Percentiles rank a stretch among this genome's conserved stretches.
These are phyloP conservation scores for Geotrichum klebahnii DNA, from an alignment of 1,139 yeast genomes.

Conservation along the genomic window DNA sequence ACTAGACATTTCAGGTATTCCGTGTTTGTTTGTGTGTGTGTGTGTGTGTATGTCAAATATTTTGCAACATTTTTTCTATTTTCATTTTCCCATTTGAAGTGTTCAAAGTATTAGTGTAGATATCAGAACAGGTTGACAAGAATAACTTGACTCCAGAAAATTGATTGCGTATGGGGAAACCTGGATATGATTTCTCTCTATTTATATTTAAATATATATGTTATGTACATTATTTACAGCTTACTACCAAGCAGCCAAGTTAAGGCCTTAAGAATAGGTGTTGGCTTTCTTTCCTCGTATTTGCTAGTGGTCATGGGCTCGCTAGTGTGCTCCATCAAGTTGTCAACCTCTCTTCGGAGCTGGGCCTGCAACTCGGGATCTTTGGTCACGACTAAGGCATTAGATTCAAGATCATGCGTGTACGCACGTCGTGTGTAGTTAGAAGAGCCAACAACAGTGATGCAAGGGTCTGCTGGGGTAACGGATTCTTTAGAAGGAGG, in stretches of 20 bases:
- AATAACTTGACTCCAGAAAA: no score
- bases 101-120: no score
- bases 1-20: constrained; percentile 7
- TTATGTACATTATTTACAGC: no score
- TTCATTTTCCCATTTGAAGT: no score
- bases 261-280: constrained; percentile 51
- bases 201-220: no score
- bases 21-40: not conserved
- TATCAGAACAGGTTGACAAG: not conserved
- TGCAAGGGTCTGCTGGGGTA: constrained; percentile 48
- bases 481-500: constrained; percentile 43
- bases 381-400: constrained; percentile 71
- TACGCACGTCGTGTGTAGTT: constrained; percentile 91
- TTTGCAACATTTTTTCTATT: no score
- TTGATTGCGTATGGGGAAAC: no score
- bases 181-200: no score
- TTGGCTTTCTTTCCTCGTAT: constrained; percentile 59
- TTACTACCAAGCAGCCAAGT: constrained; percentile 50
- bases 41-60: no score
- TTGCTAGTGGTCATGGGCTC: constrained; percentile 52
- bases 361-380: constrained; percentile 54
- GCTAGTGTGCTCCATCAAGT: constrained; percentile 52
- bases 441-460: constrained; percentile 86
- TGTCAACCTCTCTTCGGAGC: constrained; percentile 61
- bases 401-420: constrained; percentile 79